Evolutionary conservation across 139 green algal genomes (phyloP), one percentile per base, ranked within the genome.

Genomic region (Pleodorina starrii): DNA sequence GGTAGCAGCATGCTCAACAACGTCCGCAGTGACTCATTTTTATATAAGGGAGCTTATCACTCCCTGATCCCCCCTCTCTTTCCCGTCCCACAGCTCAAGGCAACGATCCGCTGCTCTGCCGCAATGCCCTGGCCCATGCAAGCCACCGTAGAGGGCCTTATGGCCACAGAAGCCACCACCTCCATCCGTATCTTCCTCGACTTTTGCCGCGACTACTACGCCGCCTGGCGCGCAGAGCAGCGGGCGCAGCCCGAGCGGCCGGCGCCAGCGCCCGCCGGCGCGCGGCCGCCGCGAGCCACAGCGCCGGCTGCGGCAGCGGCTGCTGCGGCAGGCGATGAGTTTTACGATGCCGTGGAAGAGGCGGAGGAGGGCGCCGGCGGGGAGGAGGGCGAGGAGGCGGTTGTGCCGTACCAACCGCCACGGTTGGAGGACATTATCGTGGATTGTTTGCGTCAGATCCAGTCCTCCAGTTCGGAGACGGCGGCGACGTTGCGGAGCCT

Each of bases 121-220:
- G 75, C 51, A 2, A 68, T 90, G 86, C 54, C 86, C 40, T 90
- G 86, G 86, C 86, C 86, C 17, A n/a, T 90, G 9, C 57, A 90
- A 9, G n/a, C 54, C 10, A 86, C 75, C 10, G 86, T 90, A 40
- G 86, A 90, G 73, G 74, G 38, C n/a, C 32, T 75, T 6, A 90
- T 90, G 86, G 73, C 43, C 51, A 60, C 59, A 0, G 86, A 90
- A 74, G 86, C 72, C 0, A 10, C 35, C 10, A 16, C 43, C 29
- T 85, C 86, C 36, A 74, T 90, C 27, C 19, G 19, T 57, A 80
- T 42, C 29, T 84, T 86, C 74, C 44, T 78, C 2, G 38, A 68
- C 19, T 85, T 29, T 5, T 66, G 43, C 40, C 27, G 21, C 42
- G 57, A 71, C 17, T 85, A 77, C 59, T 76, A 76, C 38, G 9